Conservation (phyloP, 2,329 filamentous ascomycete genomes). For the Xylaria sp. region DNA sequence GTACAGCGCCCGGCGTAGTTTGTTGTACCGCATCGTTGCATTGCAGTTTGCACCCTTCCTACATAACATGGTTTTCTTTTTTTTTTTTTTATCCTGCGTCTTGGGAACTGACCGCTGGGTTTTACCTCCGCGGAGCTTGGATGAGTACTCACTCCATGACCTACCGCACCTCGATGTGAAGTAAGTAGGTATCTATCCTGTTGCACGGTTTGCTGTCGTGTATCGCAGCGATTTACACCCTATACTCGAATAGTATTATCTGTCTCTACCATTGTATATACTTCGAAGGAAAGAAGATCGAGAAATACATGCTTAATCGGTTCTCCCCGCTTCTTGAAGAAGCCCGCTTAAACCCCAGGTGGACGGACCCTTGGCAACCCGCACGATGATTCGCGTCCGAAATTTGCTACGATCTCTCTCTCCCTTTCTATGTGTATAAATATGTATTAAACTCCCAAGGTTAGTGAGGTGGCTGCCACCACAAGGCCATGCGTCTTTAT, state of each 20-base stretch:
- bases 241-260: no score
- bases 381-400: conserved; percentile 12
- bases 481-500: no score
- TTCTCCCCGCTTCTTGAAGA: conserved; percentile 2
- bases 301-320: not conserved
- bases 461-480: no score
- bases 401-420: not conserved
- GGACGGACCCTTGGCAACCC: not conserved
- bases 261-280: not conserved
- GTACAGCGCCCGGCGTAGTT: not conserved
- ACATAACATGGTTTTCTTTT: not conserved
- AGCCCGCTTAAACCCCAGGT: not conserved
- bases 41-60: conserved; percentile 1
- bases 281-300: not conserved
- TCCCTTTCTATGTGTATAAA: not conserved
- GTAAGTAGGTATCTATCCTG: not conserved
- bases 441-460: not conserved
- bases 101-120: no score
- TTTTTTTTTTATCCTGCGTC: no score
- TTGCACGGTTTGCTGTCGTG: not conserved
- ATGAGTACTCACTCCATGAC: no score
- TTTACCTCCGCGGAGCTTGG: not conserved
- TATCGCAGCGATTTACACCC: not conserved
- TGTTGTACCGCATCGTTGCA: conserved; percentile 24
- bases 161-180: no score